A percentile compares a stretch with the other conserved stretches of the same genome.
phyloP scores from a whole-genome alignment of 805 yeast genomes.

The Wickerhamomyces xylosicus region DNA sequence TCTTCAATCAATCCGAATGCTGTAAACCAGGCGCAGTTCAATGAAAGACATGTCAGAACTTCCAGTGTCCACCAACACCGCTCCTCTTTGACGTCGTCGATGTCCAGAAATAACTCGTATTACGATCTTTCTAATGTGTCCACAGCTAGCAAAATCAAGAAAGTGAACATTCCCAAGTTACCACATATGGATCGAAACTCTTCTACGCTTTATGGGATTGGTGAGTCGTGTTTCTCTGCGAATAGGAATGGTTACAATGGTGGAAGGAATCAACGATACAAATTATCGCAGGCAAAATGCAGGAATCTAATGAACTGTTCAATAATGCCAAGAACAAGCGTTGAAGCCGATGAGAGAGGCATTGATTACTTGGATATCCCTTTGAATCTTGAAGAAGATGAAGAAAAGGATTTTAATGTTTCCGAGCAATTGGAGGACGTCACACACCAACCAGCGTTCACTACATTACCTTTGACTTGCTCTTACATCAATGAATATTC shows the following conservation, averaged over 20 bases:
- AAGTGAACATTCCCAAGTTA: conserved; percentile 17
- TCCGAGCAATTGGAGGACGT: background rate
- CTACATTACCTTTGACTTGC: conserved; percentile 20
- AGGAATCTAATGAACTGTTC: conserved; percentile 9
- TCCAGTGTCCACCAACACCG: background rate
- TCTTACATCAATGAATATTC: conserved; percentile 16
- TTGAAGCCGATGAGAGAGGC: conserved; percentile 14
- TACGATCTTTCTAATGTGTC: background rate
- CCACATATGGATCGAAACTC: conserved; percentile 19
- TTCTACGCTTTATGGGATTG: conserved; percentile 7
- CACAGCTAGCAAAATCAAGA: conserved; percentile 4
- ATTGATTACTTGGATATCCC: conserved; percentile 22
- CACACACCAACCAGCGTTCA: background rate
- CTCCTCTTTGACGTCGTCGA: background rate
- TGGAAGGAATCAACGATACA: conserved; percentile 3
- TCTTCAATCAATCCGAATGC: background rate
- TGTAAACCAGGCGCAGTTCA: background rate
- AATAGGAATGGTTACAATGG: background rate
- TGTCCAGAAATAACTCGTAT: background rate
- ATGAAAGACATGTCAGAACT: background rate
- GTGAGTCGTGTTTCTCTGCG: background rate
- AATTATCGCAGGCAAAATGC: conserved; percentile 7
- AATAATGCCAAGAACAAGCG: background rate
- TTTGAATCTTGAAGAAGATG: conserved; percentile 5
- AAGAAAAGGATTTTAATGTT: conserved; percentile 10